Evolutionary conservation across 129 eudicot species (phyloP), one percentile per base, ranked within the genome.

Genomic region (Tanacetum coccineum): DNA sequence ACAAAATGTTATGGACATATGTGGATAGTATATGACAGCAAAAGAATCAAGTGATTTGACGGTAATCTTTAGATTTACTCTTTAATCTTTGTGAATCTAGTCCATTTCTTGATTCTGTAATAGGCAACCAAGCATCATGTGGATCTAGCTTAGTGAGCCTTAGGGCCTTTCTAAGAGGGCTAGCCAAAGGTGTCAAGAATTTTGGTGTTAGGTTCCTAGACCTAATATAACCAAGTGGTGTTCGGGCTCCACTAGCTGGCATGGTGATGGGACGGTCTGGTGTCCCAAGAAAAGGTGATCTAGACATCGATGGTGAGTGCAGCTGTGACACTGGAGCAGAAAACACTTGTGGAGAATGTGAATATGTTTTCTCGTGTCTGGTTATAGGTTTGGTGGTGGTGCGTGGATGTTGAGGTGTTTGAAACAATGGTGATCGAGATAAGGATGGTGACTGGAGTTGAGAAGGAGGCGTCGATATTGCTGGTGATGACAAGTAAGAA

Each of bases 91-190:
- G 17, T n/a, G 53, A 48, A 48, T 48, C 53, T 13, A 48, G 53
- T 13, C 88, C 88, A 46, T 83, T 76, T 69, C 84, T 71, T 13
- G 84, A 79, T 67, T 83, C 77, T 15, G 87, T 79, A 46, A 83
- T 83, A 2, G 87, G 87, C 13, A 83, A 68, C 87, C 87, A 79
- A 15, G 84, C 84, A 25, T 83, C 87, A 72, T 62, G 72, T 22
- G 87, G 79, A 48, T 83, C 87, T 13, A 78, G 73, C 72, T 79
- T 82, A 12, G 81, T 79, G 4, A 82, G 66, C 9, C 51, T 56
- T 39, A 82, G 44, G 6, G 75, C 87, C 59, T 79, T 78, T 67
- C 79, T 82, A 20, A 79, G 57, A 11, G 87, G 87, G 69, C 81
- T 82, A 20, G 76, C 87, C 62, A 79, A 71, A 48, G 87, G 87